Base-by-base conservation (phyloP, 805 yeast genomes). In the Yarrowia sp. region DNA sequence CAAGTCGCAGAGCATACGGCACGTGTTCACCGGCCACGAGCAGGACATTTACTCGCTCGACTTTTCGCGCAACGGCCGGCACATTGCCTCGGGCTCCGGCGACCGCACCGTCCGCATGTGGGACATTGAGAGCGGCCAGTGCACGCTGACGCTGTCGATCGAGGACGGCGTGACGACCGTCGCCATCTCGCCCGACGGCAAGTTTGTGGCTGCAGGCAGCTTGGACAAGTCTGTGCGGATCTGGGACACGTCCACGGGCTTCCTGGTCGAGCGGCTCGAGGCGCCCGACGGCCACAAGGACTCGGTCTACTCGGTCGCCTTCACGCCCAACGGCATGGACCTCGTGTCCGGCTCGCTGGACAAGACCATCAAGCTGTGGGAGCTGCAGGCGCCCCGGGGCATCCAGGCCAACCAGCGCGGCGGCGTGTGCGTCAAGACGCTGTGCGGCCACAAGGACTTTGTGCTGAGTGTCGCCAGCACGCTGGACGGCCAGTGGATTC, bases 141-240 rank as follows among this genome's bases (percentile, higher is more conserved):
- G 97, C 73, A 85, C 91, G 21, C 80, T 91, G 70, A 91, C 97
- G 49, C 80, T 93, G 67, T 84, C 91, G 16, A 92, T 93, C 69
- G 97, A 93, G 76, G 98, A 93, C 73, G 99, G 99, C 68, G 98
- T 93, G 61, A 93, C 99, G 62, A 93, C 99, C 0, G 97, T 93
- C 47, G 97, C 97, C 19, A 93, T 93, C 41, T 89, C 97, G 8
- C 97, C 97, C 55, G 96, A 93, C 74, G 97, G 97, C 38, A 84
- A 86, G 68, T 83, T 85, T 69, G 90, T 94, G 69, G 98, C 97
- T 38, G 98, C 97, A 16, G 99, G 99, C 56, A 88, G 96, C 33
- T 82, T 93, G 67, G 99, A 93, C 78, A 83, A 96, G 76, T 88
- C 96, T 31, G 97, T 94, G 59, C 83, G 98, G 66, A 96, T 94